Percentiles rank a stretch among this genome's conserved stretches.
Conservation (phyloP, 805 yeast species). For the Yamadazyma sp. region DNA sequence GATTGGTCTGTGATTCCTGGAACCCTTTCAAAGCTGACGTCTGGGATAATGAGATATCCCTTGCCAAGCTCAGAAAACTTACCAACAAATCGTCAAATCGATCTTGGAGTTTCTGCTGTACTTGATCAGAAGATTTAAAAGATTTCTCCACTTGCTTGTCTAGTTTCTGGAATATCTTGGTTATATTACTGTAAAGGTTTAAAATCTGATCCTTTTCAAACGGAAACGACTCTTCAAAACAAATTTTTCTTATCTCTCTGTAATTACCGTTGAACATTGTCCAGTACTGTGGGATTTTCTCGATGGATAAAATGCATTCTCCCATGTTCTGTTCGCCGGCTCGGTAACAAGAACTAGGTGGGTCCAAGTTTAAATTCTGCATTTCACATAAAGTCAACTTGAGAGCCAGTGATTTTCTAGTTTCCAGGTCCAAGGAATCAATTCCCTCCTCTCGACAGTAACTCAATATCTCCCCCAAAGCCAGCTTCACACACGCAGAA, state of each 20-base stretch:
- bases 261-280: conserved; percentile 69
- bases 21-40: background rate
- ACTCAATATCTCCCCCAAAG: conserved; percentile 40
- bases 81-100: conserved; percentile 16
- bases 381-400: conserved; percentile 57
- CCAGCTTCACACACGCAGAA: conserved; percentile 37
- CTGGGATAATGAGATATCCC: background rate
- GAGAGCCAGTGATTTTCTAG: conserved; percentile 42
- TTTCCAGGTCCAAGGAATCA: conserved; percentile 33
- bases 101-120: conserved; percentile 7
- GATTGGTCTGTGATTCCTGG: conserved; percentile 2
- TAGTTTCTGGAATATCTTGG: conserved; percentile 22
- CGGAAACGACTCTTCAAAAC: conserved; percentile 52
- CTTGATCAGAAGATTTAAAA: conserved; percentile 8
- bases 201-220: conserved; percentile 52
- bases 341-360: conserved; percentile 29
- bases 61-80: background rate
- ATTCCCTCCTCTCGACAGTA: conserved; percentile 42
- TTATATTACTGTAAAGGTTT: conserved; percentile 47
- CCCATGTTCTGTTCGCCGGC: conserved; percentile 14
- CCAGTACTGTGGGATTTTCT: conserved; percentile 62
- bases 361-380: conserved; percentile 41
- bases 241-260: conserved; percentile 51
- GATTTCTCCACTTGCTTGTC: conserved; percentile 3
- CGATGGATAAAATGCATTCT: conserved; percentile 42